Percentiles rank a stretch among this genome's conserved stretches.
phyloP scores from a whole-genome alignment of 208 protist species.

The Trypanosoma cruzi region DNA sequence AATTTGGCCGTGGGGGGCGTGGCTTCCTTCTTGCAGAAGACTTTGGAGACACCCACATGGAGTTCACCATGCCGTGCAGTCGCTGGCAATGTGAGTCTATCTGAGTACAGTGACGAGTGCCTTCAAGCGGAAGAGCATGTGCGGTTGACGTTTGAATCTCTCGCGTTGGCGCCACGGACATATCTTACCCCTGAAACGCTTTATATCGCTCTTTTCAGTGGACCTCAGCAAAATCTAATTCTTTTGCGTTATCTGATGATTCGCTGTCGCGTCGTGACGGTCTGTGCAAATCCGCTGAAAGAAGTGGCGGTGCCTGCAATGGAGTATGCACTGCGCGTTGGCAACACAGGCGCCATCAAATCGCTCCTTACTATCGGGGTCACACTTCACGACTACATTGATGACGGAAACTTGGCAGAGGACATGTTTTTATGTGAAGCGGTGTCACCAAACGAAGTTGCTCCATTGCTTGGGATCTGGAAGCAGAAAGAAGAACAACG shows the following conservation, averaged over 20 bases:
- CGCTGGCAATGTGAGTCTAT: conserved; percentile 25
- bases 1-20: too few relatives aligned
- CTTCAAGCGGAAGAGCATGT: conserved; percentile 47
- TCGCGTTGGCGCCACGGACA: conserved; percentile 47
- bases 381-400: conserved; percentile 46
- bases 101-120: conserved; percentile 52
- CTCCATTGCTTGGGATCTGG: conserved; percentile 35
- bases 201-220: conserved; percentile 49
- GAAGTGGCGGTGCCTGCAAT: conserved; percentile 48
- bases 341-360: conserved; percentile 38
- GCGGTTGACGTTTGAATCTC: conserved; percentile 41
- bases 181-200: conserved; percentile 71
- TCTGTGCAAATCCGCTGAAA: conserved; percentile 52
- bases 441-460: conserved; percentile 41
- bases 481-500: conserved; percentile 27
- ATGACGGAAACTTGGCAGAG: conserved; percentile 42
- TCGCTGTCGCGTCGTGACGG: conserved; percentile 46
- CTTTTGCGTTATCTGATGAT: conserved; percentile 56
- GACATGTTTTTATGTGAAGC: conserved; percentile 39
- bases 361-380: conserved; percentile 59
- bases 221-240: conserved; percentile 23
- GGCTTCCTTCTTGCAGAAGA: too few relatives aligned
- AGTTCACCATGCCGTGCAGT: neutral
- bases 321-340: conserved; percentile 50
- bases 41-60: neutral